Conservation (phyloP, 1,139 yeast genomes). For the Ogataea hybrid region DNA sequence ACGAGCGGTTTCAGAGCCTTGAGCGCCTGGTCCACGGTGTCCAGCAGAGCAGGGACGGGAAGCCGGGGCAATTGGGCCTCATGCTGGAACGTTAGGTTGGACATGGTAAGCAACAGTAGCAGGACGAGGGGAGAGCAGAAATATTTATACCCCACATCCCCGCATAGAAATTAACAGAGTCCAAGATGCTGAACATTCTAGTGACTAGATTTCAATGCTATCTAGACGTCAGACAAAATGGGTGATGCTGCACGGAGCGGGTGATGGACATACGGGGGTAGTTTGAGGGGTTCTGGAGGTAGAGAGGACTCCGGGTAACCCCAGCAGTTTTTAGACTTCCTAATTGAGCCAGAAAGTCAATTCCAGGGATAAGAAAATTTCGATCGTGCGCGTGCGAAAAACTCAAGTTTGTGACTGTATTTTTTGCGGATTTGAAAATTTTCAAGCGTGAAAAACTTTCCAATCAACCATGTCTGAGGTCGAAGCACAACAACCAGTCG, state of each 20-base stretch:
- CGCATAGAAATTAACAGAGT: slow-evolving; percentile 1
- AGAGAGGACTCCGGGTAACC: slow-evolving; percentile 27
- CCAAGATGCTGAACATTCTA: too few species aligned
- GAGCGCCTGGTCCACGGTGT: slow-evolving; percentile 47
- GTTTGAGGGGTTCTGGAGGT: background rate
- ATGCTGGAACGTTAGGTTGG: slow-evolving; percentile 26
- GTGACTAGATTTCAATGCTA: background rate
- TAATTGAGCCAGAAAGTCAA: slow-evolving; percentile 27
- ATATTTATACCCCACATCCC: slow-evolving; percentile 12
- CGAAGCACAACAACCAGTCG: slow-evolving; percentile 38
- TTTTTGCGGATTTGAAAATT: slow-evolving; percentile 5
- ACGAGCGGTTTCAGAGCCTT: slow-evolving; percentile 50
- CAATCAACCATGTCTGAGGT: slow-evolving; percentile 34
- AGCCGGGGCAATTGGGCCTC: slow-evolving; percentile 42
- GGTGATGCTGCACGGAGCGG: slow-evolving; percentile 2
- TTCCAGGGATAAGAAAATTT: slow-evolving; percentile 17
- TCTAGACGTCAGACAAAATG: background rate
- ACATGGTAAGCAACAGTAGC: background rate
- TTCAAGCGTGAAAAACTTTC: slow-evolving; percentile 14
- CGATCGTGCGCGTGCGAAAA: slow-evolving; percentile 12
- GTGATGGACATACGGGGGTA: background rate
- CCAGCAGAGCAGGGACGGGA: slow-evolving; percentile 52
- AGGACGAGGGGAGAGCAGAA: slow-evolving; percentile 2
- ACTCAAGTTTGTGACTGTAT: slow-evolving; percentile 8
- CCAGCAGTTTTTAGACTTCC: slow-evolving; percentile 21